phyloP scores from a whole-genome alignment of 1,284 basidiomycete species.

The Ganoderma lingzhi region DNA sequence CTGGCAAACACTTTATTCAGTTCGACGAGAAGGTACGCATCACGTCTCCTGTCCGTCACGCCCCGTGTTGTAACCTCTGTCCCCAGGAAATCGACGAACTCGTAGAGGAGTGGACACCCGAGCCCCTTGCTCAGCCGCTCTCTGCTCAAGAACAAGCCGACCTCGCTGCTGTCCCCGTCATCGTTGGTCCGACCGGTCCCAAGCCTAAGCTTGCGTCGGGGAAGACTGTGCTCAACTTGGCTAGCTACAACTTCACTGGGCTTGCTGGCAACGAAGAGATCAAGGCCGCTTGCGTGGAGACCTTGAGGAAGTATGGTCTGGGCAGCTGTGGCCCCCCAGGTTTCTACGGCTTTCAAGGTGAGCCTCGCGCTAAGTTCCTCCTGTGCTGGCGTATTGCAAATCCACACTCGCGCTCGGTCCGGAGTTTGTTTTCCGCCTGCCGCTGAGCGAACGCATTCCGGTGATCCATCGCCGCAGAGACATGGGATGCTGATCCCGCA shows the following conservation, averaged over 20 bases:
- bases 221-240: constrained; percentile 88
- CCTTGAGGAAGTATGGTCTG: constrained; percentile 91
- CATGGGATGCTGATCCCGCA: background rate
- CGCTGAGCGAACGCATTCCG: background rate
- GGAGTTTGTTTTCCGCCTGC: no score
- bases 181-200: constrained; percentile 84
- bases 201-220: constrained; percentile 85
- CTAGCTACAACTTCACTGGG: constrained; percentile 94
- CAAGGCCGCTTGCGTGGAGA: constrained; percentile 87
- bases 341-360: constrained; percentile 97
- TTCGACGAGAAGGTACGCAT: constrained; percentile 84
- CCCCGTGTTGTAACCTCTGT: constrained; percentile 1
- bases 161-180: constrained; percentile 78
- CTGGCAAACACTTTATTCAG: constrained; percentile 91
- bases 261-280: constrained; percentile 90
- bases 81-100: constrained; percentile 96
- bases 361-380: constrained; percentile 42
- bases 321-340: constrained; percentile 97
- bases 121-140: constrained; percentile 79
- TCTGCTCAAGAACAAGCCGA: constrained; percentile 71
- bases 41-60: constrained; percentile 5
- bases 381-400: constrained; percentile 8
- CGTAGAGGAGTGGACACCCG: constrained; percentile 94
- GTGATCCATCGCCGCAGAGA: background rate
- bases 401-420: background rate